Evolutionary conservation across 139 green algal genomes (phyloP), one percentile per base, ranked within the genome.

Genomic region (Tetradesmus lagerheimii): DNA sequence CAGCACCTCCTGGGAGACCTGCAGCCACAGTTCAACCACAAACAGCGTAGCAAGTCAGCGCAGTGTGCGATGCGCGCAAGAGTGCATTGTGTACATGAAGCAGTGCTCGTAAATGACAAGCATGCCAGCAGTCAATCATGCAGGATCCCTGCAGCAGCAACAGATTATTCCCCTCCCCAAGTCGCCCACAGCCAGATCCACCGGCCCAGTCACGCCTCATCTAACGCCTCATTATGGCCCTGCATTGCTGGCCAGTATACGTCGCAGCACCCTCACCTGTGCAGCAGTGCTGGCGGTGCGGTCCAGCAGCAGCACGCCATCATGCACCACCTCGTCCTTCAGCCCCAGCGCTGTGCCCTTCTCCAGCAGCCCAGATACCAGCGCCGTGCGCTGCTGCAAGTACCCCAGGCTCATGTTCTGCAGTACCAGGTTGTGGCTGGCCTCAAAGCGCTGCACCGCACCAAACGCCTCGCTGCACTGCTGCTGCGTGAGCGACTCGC

Each of bases 301-400:
- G 90, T 97, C 95, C 90, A 97, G 93, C 38, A 97, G 91, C 78
- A 97, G 92, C 37, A 97, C 93, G 3, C 91, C 93, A 47, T 97
- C 95, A 89, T 97, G 95, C 27, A 94, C 90, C 31, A 96, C 87
- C 83, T 95, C 94, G 43, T 94, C 90, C 53, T 53, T 84, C 57
- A 94, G 75, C 34, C 53, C 81, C 41, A 94, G 85, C 29, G 35
- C 38, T 1, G 11, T 67, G 83, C 87, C 88, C 45, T 91, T 47
- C 62, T 92, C 88, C 37, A 97, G 80, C 53, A 95, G 83, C 14
- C 86, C 75, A 0, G 67, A 89, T 41, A 98, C 93, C 75, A 96
- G 93, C n/a, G 91, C 80, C 3, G 89, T 64, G 23, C 96, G 90
- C 82, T 93, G 93, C 83, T 97, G 91, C 47, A 92, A 62, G 80